Conservation (phyloP, 2,329 filamentous ascomycete genomes). For the Neonectria punicea region DNA sequence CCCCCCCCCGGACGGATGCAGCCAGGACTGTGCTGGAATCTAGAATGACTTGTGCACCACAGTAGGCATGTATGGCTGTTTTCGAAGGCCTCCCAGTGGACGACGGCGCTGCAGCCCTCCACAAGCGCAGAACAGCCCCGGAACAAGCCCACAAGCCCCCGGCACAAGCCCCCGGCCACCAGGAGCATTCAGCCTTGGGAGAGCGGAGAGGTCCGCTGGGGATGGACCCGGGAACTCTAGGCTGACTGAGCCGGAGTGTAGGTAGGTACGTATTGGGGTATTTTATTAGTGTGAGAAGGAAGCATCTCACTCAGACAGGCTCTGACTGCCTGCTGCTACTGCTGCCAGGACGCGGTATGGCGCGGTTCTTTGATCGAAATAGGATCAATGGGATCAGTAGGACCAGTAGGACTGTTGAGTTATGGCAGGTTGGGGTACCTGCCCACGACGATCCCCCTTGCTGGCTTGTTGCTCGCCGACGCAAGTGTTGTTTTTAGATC, state of each 20-base stretch:
- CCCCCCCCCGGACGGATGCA: background rate
- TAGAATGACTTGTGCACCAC: background rate
- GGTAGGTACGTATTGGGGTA: too few species aligned
- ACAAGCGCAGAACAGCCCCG: background rate
- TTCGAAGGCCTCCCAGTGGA: constrained; percentile 18
- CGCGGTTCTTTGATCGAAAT: background rate
- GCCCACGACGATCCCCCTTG: constrained; percentile 14
- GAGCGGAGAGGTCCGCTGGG: constrained; percentile 2
- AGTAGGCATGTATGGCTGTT: constrained; percentile 6
- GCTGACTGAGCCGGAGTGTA: background rate
- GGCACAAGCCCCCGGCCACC: background rate
- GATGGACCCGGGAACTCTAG: background rate
- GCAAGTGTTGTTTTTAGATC: constrained; percentile 26
- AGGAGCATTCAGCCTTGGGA: constrained; percentile 17
- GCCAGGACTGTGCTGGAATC: background rate
- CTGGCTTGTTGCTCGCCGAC: constrained; percentile 6
- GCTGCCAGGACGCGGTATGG: background rate
- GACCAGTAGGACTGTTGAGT: constrained; percentile 13
- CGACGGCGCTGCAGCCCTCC: constrained; percentile 4
- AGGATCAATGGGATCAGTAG: background rate
- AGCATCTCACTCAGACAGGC: constrained; percentile 12
- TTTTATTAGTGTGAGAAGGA: background rate
- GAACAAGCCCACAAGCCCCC: constrained; percentile 16
- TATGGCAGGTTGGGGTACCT: constrained; percentile 10
- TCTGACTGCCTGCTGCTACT: background rate